Evolutionary conservation across 208 protist genomes (phyloP).

Genomic region (Crithidia fasciculata): DNA sequence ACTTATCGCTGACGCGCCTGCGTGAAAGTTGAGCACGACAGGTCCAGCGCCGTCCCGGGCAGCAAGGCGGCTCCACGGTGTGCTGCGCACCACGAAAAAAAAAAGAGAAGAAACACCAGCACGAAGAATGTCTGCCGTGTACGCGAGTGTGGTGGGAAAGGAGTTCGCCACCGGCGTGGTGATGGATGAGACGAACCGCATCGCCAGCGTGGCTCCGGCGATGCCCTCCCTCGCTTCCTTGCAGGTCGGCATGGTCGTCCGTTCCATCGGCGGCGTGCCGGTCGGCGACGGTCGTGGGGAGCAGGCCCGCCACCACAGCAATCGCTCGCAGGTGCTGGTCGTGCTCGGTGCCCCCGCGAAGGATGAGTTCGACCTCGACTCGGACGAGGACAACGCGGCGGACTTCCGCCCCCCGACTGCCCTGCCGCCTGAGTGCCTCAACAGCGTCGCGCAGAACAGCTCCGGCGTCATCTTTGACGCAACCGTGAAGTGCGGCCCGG

Average conservation of each 20-base stretch:
- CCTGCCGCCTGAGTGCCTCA: conserved; percentile 48
- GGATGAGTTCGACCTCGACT: conserved; percentile 88
- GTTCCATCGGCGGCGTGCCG: conserved; percentile 76
- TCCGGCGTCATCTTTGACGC: conserved; percentile 70
- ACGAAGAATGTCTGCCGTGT: conserved; percentile 49
- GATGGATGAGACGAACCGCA: conserved; percentile 54
- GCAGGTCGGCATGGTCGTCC: conserved; percentile 66
- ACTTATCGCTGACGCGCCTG: too few species aligned
- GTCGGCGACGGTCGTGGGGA: conserved; percentile 56
- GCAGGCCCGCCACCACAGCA: conserved; percentile 53
- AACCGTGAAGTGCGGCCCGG: conserved; percentile 47
- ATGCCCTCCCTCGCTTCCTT: conserved; percentile 50
- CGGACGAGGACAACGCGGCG: conserved; percentile 69
- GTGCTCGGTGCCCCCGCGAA: conserved; percentile 42
- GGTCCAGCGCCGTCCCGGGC: too few species aligned
- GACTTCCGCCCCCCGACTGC: conserved; percentile 55
- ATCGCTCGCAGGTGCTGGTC: conserved; percentile 58
- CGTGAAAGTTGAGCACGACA: too few species aligned
- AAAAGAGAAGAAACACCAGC: neutral
- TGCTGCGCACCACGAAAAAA: neutral
- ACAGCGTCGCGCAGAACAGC: conserved; percentile 49
- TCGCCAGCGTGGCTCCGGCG: conserved; percentile 47
- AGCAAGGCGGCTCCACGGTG: too few species aligned
- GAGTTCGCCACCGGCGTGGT: conserved; percentile 62
- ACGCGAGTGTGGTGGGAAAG: conserved; percentile 52